Percentiles rank a stretch among this genome's conserved stretches.
Conservation (phyloP, 352 stramenopile species). For the Nothophytophthora sp. region DNA sequence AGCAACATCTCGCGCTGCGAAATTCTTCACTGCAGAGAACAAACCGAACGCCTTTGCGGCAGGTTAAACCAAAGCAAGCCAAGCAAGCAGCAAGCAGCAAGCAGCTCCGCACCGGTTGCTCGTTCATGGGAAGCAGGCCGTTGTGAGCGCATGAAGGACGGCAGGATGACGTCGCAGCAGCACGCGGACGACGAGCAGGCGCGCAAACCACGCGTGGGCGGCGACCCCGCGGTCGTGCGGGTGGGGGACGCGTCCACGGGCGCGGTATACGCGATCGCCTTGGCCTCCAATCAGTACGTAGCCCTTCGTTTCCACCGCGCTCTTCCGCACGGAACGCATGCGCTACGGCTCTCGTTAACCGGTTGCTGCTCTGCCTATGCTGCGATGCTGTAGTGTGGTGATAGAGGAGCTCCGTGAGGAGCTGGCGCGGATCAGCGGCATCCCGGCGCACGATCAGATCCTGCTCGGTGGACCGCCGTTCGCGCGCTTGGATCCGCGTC, state of each 20-base stretch:
- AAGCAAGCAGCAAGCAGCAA: not conserved
- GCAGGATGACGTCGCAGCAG: conserved; percentile 21
- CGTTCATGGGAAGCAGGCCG: conserved; percentile 37
- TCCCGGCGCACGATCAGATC: conserved; percentile 77
- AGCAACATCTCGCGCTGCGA: not conserved
- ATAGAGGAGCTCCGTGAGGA: conserved; percentile 76
- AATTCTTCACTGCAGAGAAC: too few relatives aligned
- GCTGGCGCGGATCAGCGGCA: conserved; percentile 52
- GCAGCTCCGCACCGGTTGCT: too few relatives aligned
- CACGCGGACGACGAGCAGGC: conserved; percentile 24
- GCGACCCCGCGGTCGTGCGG: conserved; percentile 36
- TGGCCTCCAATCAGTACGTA: conserved; percentile 54
- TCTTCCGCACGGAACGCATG: too few relatives aligned
- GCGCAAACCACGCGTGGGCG: conserved; percentile 14
- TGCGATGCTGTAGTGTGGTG: conserved; percentile 37
- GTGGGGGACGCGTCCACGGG: conserved; percentile 56
- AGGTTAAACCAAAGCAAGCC: not conserved
- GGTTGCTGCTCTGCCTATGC: not conserved
- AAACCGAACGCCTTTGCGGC: not conserved
- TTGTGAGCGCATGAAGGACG: conserved; percentile 25
- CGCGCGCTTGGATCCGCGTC: conserved; percentile 68
- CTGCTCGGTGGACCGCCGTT: conserved; percentile 79
- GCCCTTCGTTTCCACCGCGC: not conserved
- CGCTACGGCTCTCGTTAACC: too few relatives aligned
- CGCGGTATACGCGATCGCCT: conserved; percentile 31